These are phyloP conservation scores for Radiomyces spectabilis DNA, from an alignment of 192 early-diverging fungal species.

Conservation along the genomic window DNA sequence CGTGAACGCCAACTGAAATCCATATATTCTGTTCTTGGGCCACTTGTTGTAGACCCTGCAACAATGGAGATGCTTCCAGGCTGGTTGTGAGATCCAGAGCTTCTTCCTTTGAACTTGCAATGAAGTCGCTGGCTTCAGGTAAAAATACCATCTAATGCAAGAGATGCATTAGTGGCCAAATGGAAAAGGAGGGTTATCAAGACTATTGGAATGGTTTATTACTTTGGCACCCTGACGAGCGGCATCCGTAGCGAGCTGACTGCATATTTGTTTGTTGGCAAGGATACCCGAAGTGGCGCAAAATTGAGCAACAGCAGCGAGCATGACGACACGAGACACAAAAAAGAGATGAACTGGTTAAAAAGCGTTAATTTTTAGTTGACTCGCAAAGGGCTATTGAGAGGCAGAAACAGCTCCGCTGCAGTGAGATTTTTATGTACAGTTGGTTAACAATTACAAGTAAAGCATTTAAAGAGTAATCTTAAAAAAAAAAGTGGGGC, in stretches of 20 bases:
- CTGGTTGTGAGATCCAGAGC: constrained; percentile 40
- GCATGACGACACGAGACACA: constrained; percentile 3
- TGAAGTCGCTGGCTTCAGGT: constrained; percentile 81
- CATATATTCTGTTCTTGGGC: constrained; percentile 55
- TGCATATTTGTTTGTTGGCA: constrained; percentile 53
- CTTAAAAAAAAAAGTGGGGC: not conserved
- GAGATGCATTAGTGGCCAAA: not conserved
- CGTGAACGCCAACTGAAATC: constrained; percentile 78
- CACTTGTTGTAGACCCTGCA: constrained; percentile 48
- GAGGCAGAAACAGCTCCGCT: not conserved
- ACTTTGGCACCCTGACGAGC: constrained; percentile 51
- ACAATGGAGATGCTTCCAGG: constrained; percentile 41
- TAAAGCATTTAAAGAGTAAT: not conserved
- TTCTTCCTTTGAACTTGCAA: constrained; percentile 47
- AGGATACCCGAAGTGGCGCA: constrained; percentile 52
- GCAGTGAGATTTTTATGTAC: too few species aligned
- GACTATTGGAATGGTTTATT: too few species aligned
- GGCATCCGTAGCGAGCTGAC: constrained; percentile 50
- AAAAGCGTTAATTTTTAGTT: not conserved
- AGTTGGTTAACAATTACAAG: not conserved
- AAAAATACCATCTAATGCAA: constrained; percentile 60
- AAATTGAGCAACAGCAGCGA: constrained; percentile 65
- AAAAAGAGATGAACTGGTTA: not conserved
- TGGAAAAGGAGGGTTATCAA: not conserved
- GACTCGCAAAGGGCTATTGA: not conserved